These are phyloP conservation scores for Digitaria exilis DNA, from an alignment of 202 grass and related monocot genomes.

Conservation along the genomic window DNA sequence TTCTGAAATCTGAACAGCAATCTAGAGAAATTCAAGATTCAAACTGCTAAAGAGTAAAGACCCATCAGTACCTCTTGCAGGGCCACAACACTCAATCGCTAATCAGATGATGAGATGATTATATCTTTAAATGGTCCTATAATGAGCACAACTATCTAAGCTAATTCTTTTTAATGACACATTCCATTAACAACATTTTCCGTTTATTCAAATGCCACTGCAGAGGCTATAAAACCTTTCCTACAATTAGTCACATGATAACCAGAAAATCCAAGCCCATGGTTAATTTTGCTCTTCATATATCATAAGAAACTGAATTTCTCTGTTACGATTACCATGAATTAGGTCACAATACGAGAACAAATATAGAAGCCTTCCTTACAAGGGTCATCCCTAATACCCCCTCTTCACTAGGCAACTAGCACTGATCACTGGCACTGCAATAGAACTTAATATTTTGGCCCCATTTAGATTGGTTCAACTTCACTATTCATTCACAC, in stretches of 20 bases:
- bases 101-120: not conserved
- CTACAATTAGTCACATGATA: not conserved
- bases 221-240: not conserved
- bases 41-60: not conserved
- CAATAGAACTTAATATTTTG: not conserved
- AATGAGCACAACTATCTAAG: not conserved
- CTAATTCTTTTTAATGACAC: slow-evolving; percentile 8
- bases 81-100: not conserved
- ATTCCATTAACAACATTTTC: not conserved
- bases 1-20: not conserved
- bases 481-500: no score
- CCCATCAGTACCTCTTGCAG: not conserved
- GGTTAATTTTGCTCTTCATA: not conserved
- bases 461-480: no score
- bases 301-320: not conserved
- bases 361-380: not conserved
- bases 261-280: not conserved
- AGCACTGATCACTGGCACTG: not conserved
- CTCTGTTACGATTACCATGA: not conserved
- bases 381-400: not conserved
- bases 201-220: not conserved
- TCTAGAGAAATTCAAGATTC: not conserved
- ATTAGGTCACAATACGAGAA: not conserved
- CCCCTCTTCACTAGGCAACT: not conserved
- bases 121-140: slow-evolving; percentile 1